A percentile compares a stretch with the other conserved stretches of the same genome.
These are phyloP conservation scores for Gastrolobium villosum DNA, from an alignment of 306 rosid genomes.

Conservation along the genomic window DNA sequence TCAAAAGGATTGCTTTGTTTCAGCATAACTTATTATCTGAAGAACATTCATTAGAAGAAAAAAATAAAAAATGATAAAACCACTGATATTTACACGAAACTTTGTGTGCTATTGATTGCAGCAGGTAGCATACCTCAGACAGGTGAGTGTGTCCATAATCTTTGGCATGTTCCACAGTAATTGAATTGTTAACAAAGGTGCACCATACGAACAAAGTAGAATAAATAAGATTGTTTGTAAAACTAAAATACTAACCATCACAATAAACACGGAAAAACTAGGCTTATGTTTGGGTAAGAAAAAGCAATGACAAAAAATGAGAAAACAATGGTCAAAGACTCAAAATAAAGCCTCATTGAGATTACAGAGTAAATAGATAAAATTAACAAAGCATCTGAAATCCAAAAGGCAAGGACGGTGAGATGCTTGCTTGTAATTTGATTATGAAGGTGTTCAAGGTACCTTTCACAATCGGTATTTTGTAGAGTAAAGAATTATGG, in stretches of 20 bases:
- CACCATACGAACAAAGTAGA: constrained; percentile 56
- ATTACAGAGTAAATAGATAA: no score
- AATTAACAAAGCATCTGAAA: no score
- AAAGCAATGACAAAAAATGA: background rate
- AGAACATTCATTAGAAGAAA: constrained; percentile 16
- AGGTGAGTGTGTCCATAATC: constrained; percentile 80
- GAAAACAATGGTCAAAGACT: no score
- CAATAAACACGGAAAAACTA: background rate
- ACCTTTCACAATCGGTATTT: background rate
- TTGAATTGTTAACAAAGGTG: constrained; percentile 77
- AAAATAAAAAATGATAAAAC: constrained; percentile 10
- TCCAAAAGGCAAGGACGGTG: no score
- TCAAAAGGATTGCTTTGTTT: constrained; percentile 76
- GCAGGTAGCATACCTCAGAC: constrained; percentile 58
- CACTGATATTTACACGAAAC: constrained; percentile 1
- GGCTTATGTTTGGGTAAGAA: background rate
- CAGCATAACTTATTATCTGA: constrained; percentile 68
- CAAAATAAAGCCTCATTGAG: no score
- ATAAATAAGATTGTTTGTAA: background rate
- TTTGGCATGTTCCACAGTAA: constrained; percentile 83
- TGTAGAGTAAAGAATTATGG: background rate
- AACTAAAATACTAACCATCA: constrained; percentile 19
- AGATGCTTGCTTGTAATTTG: constrained; percentile 7
- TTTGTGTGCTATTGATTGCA: background rate
- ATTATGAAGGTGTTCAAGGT: background rate